Evolutionary conservation across 805 yeast species (phyloP), one percentile per base, ranked within the genome.

Genomic region (Saccharomycopsis fibuligera): DNA sequence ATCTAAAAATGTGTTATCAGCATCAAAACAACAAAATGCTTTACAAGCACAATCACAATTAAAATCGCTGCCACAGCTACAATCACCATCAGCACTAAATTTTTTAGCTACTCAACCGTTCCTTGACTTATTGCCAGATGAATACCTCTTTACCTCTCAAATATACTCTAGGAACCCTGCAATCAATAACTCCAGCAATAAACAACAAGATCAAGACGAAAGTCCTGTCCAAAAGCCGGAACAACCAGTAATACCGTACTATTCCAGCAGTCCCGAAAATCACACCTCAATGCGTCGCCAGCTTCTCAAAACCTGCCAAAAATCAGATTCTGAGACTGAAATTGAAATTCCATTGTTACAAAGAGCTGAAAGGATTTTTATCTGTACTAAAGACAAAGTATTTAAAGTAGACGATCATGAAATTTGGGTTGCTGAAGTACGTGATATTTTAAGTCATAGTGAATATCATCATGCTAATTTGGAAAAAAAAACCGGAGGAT

Each of bases 351-450:
- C 95, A 0, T 65, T 85, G 0, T 58, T 86, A 49, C 68, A 67
- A 21, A 69, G 74, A 22, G 73, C 79, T 30, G 89, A 82, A 54
- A 66, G 79, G 41, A 75, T 80, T 1, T 65, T 86, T 53, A 73
- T 86, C 17, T 86, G 93, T 61, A 69, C 74, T 47, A 76, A 75
- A 46, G 67, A 63, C 40, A 66, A 70, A 23, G 76, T 74, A 3
- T 72, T 84, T 44, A 62, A 62, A 9, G 82, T 88, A 1, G 89
- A 85, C 52, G 88, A 85, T 59, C 98, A 91, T 65, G 96, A 90
- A 61, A 79, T 91, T 3, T 87, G 96, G 93, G 78, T 89, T 3
- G 96, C 87, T 2, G 73, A 77, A 51, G 95, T 91, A 3, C 66
- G 70, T 33, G 83, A 83, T 36, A 75, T 84, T 2, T 54, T 75